Evolutionary conservation across 176 grass and related monocot species (phyloP), one percentile per base, ranked within the genome.

Genomic region (Oryza nivara): DNA sequence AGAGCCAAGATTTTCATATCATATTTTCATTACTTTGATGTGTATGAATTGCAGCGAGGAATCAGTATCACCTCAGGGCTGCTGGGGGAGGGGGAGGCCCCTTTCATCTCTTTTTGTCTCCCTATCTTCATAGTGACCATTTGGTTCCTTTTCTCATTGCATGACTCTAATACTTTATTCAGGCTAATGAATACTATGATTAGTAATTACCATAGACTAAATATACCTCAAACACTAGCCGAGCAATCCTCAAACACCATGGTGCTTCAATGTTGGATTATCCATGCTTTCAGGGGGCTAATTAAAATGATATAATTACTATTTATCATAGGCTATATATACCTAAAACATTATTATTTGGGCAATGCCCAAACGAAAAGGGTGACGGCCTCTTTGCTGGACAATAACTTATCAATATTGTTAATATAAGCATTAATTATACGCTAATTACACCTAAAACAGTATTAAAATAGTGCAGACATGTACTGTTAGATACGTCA

Each of bases 141-240:
- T 72, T 72, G 65, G 12, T 80, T 81, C 65, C 32, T 80, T 45
- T 51, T 15, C 49, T 85, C 40, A 61, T 28, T 89, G 70, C 7
- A 28, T n/a, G 25, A 10, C 69, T 89, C n/a, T 76, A 76, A 68
- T 77, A 58, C 73, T 69, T 58, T 9, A 61, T 54, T 34, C 51
- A 15, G 19, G 23, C 58, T 79, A 88, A 22, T 74, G 9, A 74
- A 13, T 81, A 80, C 41, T 85, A 71, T 70, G 11, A 75, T 76
- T 65, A 81, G n/a, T 34, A 80, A 14, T 80, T 65, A 44, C 32
- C 41, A 6, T 71, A 81, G 72, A 52, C 72, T 78, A 89, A 65
- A 81, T 71, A 85, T 85, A 76, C 82, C 77, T 76, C 64, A 85
- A 43, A 47, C 28, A 64, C n/a, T 47, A 80, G 25, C 28, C 75